phyloP scores from a whole-genome alignment of 805 yeast genomes.

The Saccharomycopsis sp. region DNA sequence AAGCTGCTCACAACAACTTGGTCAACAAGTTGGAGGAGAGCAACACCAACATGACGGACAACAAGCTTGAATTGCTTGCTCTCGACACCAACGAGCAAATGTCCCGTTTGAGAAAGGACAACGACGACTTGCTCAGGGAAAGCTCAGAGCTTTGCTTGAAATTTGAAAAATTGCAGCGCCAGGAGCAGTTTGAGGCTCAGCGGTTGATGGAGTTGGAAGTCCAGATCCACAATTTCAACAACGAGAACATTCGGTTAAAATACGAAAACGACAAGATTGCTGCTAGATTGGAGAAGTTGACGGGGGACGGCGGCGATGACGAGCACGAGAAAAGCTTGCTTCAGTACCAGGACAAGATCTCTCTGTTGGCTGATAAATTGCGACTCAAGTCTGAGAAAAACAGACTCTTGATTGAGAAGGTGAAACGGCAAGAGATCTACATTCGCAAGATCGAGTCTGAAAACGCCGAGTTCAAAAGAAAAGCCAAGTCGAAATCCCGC shows the following conservation, averaged over 20 bases:
- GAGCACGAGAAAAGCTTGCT: conserved; percentile 3
- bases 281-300: neutral
- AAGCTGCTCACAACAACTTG: conserved; percentile 27
- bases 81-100: conserved; percentile 17
- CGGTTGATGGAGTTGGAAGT: conserved; percentile 11
- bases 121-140: conserved; percentile 14
- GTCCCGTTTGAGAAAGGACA: conserved; percentile 14
- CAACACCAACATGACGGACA: conserved; percentile 41
- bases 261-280: conserved; percentile 14
- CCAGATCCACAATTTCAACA: conserved; percentile 16
- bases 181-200: conserved; percentile 5
- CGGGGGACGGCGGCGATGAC: too few species aligned
- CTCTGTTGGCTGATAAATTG: conserved; percentile 11
- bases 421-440: conserved; percentile 2
- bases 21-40: conserved; percentile 36
- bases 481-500: neutral
- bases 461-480: neutral
- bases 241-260: conserved; percentile 11
- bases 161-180: conserved; percentile 12
- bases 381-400: conserved; percentile 13
- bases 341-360: conserved; percentile 9
- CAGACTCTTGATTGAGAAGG: conserved; percentile 4
- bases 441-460: neutral
- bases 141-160: conserved; percentile 7
- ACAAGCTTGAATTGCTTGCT: conserved; percentile 23